These are phyloP conservation scores for Cutaneotrichosporon cutaneum DNA, from an alignment of 1,284 basidiomycete genomes.

Conservation along the genomic window DNA sequence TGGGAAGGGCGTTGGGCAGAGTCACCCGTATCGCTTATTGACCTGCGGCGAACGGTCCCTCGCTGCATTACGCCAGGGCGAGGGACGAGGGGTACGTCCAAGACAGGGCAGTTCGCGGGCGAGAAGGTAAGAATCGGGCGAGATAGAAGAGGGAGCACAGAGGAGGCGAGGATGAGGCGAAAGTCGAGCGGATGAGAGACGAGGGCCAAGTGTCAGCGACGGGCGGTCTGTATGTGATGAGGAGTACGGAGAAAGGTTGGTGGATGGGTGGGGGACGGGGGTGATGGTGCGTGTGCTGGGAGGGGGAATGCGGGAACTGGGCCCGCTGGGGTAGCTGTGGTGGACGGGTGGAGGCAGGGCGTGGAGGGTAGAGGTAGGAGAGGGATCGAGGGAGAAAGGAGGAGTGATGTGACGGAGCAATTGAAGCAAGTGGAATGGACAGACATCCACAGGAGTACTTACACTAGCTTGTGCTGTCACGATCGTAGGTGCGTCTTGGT, in stretches of 20 bases:
- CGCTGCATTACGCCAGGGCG: constrained; percentile 22
- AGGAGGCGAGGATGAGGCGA: not conserved
- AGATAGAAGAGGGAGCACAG: constrained; percentile 2
- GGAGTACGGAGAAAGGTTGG: not conserved
- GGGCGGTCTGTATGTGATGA: not conserved
- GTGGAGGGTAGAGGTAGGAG: not conserved
- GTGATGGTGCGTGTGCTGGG: not conserved
- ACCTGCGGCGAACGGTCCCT: constrained; percentile 26
- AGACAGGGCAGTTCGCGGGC: not conserved
- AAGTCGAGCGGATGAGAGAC: not conserved
- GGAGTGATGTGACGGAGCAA: not conserved
- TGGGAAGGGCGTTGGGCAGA: constrained; percentile 3
- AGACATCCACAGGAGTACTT: not conserved
- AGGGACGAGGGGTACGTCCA: not conserved
- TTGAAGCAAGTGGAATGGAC: too few species aligned
- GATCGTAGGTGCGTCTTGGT: not conserved
- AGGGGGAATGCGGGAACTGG: not conserved
- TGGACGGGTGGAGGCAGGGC: not conserved
- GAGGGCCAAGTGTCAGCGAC: not conserved
- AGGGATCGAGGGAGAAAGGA: not conserved
- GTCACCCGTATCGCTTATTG: constrained; percentile 12
- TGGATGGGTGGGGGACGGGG: not conserved
- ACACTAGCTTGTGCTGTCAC: not conserved
- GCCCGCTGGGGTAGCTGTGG: not conserved
- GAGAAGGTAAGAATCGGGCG: not conserved